These are phyloP conservation scores for Paraconiothyrium brasiliense DNA, from an alignment of 2,329 filamentous ascomycete genomes.

Conservation along the genomic window DNA sequence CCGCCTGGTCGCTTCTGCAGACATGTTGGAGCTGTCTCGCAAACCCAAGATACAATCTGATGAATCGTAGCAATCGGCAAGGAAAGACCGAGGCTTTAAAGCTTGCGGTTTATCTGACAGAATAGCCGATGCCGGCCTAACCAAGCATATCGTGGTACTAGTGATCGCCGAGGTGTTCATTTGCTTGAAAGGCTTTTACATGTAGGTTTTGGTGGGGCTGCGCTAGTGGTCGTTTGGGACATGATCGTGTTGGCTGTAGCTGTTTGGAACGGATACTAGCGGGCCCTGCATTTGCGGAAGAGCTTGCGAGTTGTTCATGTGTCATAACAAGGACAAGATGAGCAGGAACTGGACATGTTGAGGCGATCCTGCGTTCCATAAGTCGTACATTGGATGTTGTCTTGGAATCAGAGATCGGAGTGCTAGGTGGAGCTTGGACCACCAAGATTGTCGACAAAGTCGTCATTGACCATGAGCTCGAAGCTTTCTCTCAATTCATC, in stretches of 20 bases:
- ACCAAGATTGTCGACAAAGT: neutral
- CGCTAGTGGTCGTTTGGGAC: conserved; percentile 30
- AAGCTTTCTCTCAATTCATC: neutral
- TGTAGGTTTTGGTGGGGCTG: conserved; percentile 28
- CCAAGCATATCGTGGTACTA: conserved; percentile 12
- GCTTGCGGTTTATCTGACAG: neutral
- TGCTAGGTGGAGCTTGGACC: conserved; percentile 6
- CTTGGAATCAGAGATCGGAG: no score
- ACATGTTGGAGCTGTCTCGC: conserved; percentile 27
- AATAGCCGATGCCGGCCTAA: conserved; percentile 20
- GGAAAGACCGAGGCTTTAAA: neutral
- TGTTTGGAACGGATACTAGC: neutral
- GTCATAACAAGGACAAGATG: neutral
- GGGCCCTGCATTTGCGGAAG: neutral
- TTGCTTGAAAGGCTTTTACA: conserved; percentile 25
- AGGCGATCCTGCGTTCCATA: no score
- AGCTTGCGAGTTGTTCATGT: neutral
- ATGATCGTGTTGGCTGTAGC: conserved; percentile 1
- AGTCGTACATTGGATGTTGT: no score
- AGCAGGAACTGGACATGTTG: neutral
- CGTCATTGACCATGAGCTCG: conserved; percentile 10
- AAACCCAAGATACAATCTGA: neutral
- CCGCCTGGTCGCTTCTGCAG: conserved; percentile 27
- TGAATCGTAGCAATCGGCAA: neutral
- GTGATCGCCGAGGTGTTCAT: conserved; percentile 10